A percentile compares a stretch with the other conserved stretches of the same genome.
These are phyloP conservation scores for Talinum fruticosum DNA, from an alignment of 148 eudicot genomes.

Conservation along the genomic window DNA sequence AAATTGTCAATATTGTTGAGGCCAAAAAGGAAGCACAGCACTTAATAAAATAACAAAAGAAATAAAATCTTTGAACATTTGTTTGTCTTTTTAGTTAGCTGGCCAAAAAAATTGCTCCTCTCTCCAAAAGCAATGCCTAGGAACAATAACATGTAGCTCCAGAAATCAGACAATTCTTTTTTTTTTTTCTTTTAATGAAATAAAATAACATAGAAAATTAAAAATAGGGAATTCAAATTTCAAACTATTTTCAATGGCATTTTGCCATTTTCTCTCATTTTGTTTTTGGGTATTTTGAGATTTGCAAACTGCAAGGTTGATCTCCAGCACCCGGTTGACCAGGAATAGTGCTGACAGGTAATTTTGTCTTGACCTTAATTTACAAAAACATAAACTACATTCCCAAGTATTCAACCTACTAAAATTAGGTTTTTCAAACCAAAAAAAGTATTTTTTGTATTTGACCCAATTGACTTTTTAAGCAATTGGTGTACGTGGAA, in stretches of 20 bases:
- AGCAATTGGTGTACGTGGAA: not conserved
- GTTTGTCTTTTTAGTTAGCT: constrained; percentile 15
- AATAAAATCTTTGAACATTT: not conserved
- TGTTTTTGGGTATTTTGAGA: not conserved
- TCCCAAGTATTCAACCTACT: not conserved
- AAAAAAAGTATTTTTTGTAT: not conserved
- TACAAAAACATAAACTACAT: not conserved
- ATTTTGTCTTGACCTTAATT: constrained; percentile 20
- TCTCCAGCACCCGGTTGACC: constrained; percentile 16
- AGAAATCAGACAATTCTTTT: not conserved
- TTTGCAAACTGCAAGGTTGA: constrained; percentile 15
- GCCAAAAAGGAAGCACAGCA: constrained; percentile 23
- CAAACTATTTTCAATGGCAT: not conserved
- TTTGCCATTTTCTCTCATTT: not conserved
- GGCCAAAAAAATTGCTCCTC: constrained; percentile 10
- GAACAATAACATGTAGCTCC: not conserved
- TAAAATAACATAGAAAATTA: not conserved
- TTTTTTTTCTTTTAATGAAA: not conserved
- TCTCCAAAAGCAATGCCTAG: not conserved
- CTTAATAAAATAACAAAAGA: not conserved
- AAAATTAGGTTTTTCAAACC: not conserved
- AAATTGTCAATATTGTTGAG: constrained; percentile 19
- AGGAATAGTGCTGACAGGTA: constrained; percentile 14
- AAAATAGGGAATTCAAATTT: not conserved
- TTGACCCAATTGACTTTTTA: not conserved